Conservation (phyloP, 352 stramenopile species). For the Globisporangium polare region DNA sequence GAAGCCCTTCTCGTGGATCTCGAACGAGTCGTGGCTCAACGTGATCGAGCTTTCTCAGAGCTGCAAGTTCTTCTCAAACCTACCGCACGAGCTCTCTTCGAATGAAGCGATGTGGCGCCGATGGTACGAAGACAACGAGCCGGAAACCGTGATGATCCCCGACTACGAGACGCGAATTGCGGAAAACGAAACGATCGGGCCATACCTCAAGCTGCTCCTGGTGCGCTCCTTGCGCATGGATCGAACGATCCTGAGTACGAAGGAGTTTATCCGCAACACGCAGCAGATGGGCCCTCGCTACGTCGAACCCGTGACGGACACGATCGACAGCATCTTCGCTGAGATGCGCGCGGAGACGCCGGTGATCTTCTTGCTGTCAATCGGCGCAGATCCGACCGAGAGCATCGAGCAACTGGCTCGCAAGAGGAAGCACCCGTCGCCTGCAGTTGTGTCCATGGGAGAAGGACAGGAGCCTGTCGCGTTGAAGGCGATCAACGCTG, state of each 20-base stretch:
- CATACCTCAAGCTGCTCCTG: constrained; percentile 96
- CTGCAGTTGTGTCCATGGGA: constrained; percentile 96
- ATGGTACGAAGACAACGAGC: constrained; percentile 98
- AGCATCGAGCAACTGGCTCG: constrained; percentile 95
- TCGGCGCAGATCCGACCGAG: constrained; percentile 97
- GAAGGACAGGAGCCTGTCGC: constrained; percentile 98
- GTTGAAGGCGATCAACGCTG: constrained; percentile 95
- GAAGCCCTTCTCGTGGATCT: constrained; percentile 97
- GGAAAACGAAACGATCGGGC: constrained; percentile 93
- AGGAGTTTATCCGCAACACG: constrained; percentile 97
- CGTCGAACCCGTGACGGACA: constrained; percentile 98
- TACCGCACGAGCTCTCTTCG: constrained; percentile 95
- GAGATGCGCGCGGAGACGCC: constrained; percentile 95
- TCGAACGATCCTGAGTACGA: constrained; percentile 95
- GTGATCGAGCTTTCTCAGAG: constrained; percentile 94
- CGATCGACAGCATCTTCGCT: constrained; percentile 97
- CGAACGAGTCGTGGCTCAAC: constrained; percentile 97
- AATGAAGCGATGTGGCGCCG: constrained; percentile 96
- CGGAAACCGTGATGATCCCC: constrained; percentile 94
- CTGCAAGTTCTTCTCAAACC: constrained; percentile 96
- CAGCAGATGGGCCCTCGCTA: constrained; percentile 96
- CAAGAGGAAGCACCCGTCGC: constrained; percentile 96
- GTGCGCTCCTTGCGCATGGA: constrained; percentile 97
- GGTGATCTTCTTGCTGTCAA: constrained; percentile 97
- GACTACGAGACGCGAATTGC: constrained; percentile 93